Evolutionary conservation across 2,329 filamentous ascomycete species (phyloP), one percentile per base, ranked within the genome.

Genomic region (Neocucurbitaria cava): DNA sequence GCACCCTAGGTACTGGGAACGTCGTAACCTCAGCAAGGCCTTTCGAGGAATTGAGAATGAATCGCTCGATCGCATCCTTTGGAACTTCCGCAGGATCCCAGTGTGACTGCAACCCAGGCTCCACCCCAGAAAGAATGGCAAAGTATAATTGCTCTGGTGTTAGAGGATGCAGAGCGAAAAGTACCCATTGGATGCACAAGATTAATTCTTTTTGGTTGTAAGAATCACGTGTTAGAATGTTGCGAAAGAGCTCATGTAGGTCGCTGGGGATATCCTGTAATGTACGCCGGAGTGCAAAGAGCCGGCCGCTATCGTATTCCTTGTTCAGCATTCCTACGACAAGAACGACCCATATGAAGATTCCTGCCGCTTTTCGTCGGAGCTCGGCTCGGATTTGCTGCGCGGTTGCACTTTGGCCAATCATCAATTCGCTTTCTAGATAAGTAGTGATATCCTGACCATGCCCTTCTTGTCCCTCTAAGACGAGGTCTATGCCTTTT

Each of bases 401-500:
- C 1, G 39, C 39, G 9, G 9, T n/a, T 15, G 18, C 13, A 26
- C 39, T 26, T 11, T 23, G 7, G 10, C 39, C 39, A 15, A 41
- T 41, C 5, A 24, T 24, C 9, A 41, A n/a, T n/a, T 41, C 39
- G 23, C 39, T 41, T 6, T 23, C 18, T 3, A 41, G 5, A n/a
- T 41, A 41, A 3, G 2, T 41, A 7, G 18, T 23, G 10, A 41
- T 41, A 11, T 41, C 39, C 20, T 41, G 39, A 11, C 21, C 5
- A 20, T 41, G 76, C 0, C 69, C 74, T 13, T 61, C 48, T 52
- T 78, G 60, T 2, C 62, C 58, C 39, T 80, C 78, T 0, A 81
- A 55, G 0, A 64, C 51, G 0, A 78, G 24, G 2, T 58, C 39
- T 0, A 74, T 41, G 1, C 75, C 73, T 0, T 62, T 63, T 3